Conservation (phyloP, 1,284 basidiomycete genomes). For the Microbotryum violaceum region DNA sequence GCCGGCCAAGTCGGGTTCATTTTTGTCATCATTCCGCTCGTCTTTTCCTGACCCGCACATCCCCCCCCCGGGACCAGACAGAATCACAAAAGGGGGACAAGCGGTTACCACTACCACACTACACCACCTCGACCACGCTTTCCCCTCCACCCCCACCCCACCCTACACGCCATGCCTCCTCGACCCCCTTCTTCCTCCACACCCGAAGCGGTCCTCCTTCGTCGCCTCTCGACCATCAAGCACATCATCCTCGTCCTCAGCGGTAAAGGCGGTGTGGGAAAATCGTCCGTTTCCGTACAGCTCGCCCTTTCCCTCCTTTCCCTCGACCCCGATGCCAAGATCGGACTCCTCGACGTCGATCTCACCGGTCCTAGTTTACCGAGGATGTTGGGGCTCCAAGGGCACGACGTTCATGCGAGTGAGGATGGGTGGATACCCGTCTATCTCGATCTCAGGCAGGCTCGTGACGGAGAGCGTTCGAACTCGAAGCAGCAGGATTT, state of each 20-base stretch:
- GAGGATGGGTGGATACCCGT: conserved; percentile 97
- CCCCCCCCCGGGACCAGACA: neutral
- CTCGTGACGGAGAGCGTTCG: neutral
- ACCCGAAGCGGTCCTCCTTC: conserved; percentile 13
- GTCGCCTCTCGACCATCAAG: conserved; percentile 49
- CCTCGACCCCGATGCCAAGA: conserved; percentile 52
- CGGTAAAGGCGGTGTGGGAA: conserved; percentile 96
- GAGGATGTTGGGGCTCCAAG: conserved; percentile 91
- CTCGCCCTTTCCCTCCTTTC: conserved; percentile 76
- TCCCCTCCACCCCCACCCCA: neutral
- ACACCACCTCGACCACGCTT: neutral
- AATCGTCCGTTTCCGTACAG: conserved; percentile 90
- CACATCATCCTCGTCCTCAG: conserved; percentile 84
- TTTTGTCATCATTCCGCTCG: too few species aligned
- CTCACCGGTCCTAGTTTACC: conserved; percentile 95
- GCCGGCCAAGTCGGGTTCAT: neutral
- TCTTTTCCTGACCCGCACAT: too few species aligned
- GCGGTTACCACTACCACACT: neutral
- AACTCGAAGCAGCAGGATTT: conserved; percentile 53
- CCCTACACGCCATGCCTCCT: neutral
- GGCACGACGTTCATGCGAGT: conserved; percentile 72
- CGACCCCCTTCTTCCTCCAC: neutral
- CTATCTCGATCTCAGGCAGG: conserved; percentile 46
- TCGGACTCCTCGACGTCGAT: conserved; percentile 92
- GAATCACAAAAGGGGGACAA: too few species aligned